Base-by-base conservation (phyloP, 169 alveolate species). In the Fabrea salina region DNA sequence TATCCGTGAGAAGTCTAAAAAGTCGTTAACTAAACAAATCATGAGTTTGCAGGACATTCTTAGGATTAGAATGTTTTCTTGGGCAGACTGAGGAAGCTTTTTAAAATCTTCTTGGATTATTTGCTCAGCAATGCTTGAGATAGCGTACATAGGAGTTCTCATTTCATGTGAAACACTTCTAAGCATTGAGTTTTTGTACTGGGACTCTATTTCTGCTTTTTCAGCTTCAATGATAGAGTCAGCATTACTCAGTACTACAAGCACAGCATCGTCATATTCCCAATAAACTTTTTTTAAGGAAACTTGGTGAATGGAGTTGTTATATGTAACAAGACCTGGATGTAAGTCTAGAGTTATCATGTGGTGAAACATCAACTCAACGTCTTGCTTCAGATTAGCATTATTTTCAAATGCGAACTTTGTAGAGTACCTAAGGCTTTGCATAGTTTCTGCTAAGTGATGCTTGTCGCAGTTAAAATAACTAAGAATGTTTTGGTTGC, bases 81-180 rank as follows among this genome's bases (percentile, higher is more conserved):
- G 11, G 25, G 25, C 43, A 4, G 27, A 30, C 33, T 58, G 43
- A 27, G 22, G 32, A 32, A 58, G 22, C 33, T 58, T 35, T 1
- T 5, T 1, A 4, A 16, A 22, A 1, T 22, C 5, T 58, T 58
- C 35, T 39, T 66, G 58, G 22, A 66, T 19, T 37, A 66, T 16
- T n/a, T 66, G 35, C 16, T 16, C 41, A 1, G 54, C 30, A 37
- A 39, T 19, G 32, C 13, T n/a, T 4, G 35, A 37, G 19, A 66
- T 40, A 0, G 76, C 61, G 41, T 40, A 37, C 16, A 40, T 66
- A 37, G 76, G 76, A 4, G 76, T 66, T 37, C 76, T 66, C 4
- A 66, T 22, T 11, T 66, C 76, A 66, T 66, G 76, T 16, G 76
- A 66, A 25, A 66, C 76, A 19, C 58, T 32, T 66, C 76, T 66